Conservation (phyloP, 345 rosid genomes). For the Sonneratia alba region DNA sequence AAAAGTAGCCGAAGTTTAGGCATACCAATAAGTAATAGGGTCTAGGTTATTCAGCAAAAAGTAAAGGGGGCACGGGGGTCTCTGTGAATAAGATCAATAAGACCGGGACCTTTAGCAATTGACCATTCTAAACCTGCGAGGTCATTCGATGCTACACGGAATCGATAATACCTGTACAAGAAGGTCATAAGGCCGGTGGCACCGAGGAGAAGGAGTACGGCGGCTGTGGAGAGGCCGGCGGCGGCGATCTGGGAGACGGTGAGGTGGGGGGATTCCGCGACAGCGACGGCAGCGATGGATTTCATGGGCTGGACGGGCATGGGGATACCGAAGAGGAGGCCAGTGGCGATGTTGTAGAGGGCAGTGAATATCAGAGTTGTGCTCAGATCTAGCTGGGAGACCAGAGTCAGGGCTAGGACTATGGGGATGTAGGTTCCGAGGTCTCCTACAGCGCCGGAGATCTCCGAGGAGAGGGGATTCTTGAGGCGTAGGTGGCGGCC, state of each 20-base stretch:
- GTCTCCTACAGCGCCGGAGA: conserved; percentile 83
- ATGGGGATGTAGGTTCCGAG: conserved; percentile 79
- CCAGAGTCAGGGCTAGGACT: conserved; percentile 52
- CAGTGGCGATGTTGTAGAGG: conserved; percentile 61
- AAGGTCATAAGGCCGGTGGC: conserved; percentile 66
- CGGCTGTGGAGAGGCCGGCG: conserved; percentile 56
- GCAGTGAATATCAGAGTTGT: conserved; percentile 71
- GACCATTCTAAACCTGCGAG: background rate
- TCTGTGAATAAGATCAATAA: background rate
- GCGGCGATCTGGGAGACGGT: conserved; percentile 55
- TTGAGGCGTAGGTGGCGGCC: conserved; percentile 33
- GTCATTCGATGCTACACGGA: background rate
- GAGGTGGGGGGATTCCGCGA: conserved; percentile 60
- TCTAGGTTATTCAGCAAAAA: background rate
- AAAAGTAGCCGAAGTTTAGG: conserved; percentile 17
- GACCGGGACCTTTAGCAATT: background rate
- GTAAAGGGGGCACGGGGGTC: background rate
- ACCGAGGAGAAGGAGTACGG: conserved; percentile 53
- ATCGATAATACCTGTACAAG: conserved; percentile 31
- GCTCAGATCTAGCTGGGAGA: conserved; percentile 61
- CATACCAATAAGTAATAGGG: background rate
- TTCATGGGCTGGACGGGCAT: conserved; percentile 92
- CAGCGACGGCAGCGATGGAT: conserved; percentile 77
- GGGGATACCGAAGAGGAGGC: conserved; percentile 72
- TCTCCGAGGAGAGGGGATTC: conserved; percentile 40